Conservation (phyloP, 192 early-diverging fungal genomes). For the Geranomyces variabilis region DNA sequence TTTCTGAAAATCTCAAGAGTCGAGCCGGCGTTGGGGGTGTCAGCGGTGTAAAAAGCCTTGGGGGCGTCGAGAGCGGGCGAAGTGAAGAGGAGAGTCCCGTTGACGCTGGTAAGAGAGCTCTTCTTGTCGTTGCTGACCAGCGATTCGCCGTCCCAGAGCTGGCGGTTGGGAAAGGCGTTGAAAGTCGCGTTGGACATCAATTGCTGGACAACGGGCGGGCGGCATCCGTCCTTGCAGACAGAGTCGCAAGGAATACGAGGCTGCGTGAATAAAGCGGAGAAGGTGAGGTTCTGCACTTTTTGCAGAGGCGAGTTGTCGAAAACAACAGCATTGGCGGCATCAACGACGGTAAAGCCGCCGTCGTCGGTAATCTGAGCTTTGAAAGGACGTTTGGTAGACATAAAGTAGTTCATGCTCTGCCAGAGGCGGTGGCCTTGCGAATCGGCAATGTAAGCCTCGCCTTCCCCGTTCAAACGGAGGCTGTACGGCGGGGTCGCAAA, state of each 20-base stretch:
- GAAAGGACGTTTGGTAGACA: neutral
- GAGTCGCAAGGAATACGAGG: neutral
- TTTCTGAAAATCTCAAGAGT: constrained; percentile 1
- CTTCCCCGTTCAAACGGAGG: neutral
- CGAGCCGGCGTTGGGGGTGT: neutral
- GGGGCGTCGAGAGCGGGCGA: neutral
- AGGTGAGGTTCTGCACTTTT: neutral
- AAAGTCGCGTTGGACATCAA: neutral
- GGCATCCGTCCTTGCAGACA: constrained; percentile 5
- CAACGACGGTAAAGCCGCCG: neutral
- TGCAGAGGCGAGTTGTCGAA: constrained; percentile 7
- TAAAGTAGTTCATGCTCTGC: neutral
- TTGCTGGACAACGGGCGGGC: neutral
- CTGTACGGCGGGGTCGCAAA: neutral
- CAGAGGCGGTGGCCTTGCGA: neutral
- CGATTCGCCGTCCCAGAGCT: constrained; percentile 6
- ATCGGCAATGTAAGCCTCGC: constrained; percentile 2
- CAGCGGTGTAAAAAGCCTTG: neutral
- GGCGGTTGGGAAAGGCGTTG: neutral
- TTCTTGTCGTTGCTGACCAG: neutral
- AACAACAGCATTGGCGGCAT: neutral
- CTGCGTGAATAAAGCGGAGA: neutral
- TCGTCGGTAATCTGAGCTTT: constrained; percentile 3
- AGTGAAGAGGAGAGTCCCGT: neutral
- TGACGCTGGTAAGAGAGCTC: neutral